Percentiles rank a stretch among this genome's conserved stretches.
phyloP scores from a whole-genome alignment of 2,329 filamentous ascomycete genomes.

The Colletotrichum costaricense region DNA sequence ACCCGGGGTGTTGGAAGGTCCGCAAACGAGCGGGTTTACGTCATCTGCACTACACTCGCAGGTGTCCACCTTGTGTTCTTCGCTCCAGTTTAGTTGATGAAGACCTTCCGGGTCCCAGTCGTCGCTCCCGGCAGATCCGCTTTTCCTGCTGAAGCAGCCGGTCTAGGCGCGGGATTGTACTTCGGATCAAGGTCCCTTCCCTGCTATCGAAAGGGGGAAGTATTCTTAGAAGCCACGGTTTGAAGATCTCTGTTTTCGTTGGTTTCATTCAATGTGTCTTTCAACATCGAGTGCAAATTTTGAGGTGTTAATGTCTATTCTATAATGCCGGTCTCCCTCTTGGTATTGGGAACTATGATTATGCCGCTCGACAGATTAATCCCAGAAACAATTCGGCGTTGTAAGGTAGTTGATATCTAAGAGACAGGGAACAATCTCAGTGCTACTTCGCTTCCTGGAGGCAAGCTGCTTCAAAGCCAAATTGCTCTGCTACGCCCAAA shows the following conservation, averaged over 20 bases:
- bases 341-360: no score
- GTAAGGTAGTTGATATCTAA: no score
- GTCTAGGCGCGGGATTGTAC: neutral
- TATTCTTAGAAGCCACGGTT: neutral
- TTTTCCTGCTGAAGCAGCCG: conserved; percentile 5
- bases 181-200: neutral
- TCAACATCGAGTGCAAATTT: no score
- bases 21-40: conserved; percentile 28
- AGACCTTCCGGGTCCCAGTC: conserved; percentile 11
- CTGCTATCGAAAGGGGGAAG: neutral
- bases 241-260: neutral
- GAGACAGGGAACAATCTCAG: no score
- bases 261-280: no score
- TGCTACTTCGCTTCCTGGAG: no score
- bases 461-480: no score
- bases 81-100: conserved; percentile 25
- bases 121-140: conserved; percentile 23
- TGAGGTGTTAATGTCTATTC: no score
- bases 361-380: no score
- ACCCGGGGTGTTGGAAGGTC: conserved; percentile 29
- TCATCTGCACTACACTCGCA: conserved; percentile 20
- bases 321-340: no score
- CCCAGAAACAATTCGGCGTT: no score
- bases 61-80: conserved; percentile 4
- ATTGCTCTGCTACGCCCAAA: no score